Evolutionary conservation across 495 filamentous ascomycete genomes (phyloP).

Genomic region (Penicillium goetzii): DNA sequence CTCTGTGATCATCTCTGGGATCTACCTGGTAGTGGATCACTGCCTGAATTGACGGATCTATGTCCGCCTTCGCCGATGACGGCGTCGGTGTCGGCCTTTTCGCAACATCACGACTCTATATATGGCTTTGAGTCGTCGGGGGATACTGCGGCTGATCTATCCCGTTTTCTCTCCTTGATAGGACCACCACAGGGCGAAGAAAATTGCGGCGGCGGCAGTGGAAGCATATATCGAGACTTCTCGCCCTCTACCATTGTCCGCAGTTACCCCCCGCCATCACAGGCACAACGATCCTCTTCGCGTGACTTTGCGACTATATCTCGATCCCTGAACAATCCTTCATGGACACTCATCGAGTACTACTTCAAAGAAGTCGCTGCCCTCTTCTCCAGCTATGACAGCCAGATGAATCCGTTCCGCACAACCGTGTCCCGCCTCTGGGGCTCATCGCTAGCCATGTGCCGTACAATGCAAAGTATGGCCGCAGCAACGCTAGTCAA

Average conservation of each 20-base stretch:
- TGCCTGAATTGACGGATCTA: conserved; percentile 45
- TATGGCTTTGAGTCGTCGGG: conserved; percentile 35
- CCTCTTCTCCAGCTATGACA: conserved; percentile 62
- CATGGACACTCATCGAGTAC: conserved; percentile 60
- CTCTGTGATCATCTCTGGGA: conserved; percentile 45
- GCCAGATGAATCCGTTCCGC: conserved; percentile 61
- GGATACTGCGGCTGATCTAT: conserved; percentile 32
- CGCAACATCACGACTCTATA: conserved; percentile 23
- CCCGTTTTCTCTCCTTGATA: conserved; percentile 38
- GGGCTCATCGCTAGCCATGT: conserved; percentile 60
- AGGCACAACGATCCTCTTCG: conserved; percentile 20
- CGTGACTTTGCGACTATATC: conserved; percentile 43
- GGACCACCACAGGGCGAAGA: conserved; percentile 28
- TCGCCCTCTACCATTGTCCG: conserved; percentile 46
- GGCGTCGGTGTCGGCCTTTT: conserved; percentile 22
- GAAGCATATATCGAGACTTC: conserved; percentile 36
- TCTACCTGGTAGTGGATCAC: conserved; percentile 33
- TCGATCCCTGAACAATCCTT: conserved; percentile 49
- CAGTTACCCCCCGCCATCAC: conserved; percentile 38
- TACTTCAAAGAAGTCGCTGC: conserved; percentile 63
- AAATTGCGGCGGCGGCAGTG: conserved; percentile 2
- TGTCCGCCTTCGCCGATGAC: conserved; percentile 32
- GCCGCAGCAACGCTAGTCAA: conserved; percentile 61
- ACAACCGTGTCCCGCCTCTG: conserved; percentile 59
- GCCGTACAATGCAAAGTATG: conserved; percentile 64